Percentiles rank a stretch among this genome's conserved stretches.
Conservation (phyloP, 2,329 filamentous ascomycete species). For the Biscogniauxia sp. region DNA sequence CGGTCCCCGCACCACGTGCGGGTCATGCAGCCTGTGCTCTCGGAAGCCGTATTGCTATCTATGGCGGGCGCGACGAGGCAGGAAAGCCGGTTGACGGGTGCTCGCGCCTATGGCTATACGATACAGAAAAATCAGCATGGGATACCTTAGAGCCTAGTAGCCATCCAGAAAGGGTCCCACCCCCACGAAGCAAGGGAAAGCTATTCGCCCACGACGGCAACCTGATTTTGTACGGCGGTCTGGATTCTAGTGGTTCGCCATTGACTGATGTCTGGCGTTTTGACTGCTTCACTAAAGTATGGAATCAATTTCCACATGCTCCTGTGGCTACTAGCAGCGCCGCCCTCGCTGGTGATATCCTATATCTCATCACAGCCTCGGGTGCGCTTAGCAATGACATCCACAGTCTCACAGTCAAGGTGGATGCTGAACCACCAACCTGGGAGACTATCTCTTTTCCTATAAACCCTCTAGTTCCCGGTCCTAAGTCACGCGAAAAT, state of each 20-base stretch:
- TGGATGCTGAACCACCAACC: slow-evolving; percentile 30
- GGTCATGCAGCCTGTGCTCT: slow-evolving; percentile 37
- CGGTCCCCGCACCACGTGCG: slow-evolving; percentile 33
- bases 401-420: slow-evolving; percentile 35
- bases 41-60: slow-evolving; percentile 33
- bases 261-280: slow-evolving; percentile 50
- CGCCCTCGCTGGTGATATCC: slow-evolving; percentile 41
- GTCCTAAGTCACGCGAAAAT: slow-evolving; percentile 41
- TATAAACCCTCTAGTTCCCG: slow-evolving; percentile 37
- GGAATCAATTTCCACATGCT: slow-evolving; percentile 47
- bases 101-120: slow-evolving; percentile 38
- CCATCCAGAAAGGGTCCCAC: slow-evolving; percentile 32
- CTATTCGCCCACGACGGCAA: slow-evolving; percentile 43
- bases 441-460: slow-evolving; percentile 39
- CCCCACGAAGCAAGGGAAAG: slow-evolving; percentile 31
- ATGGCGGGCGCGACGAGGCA: slow-evolving; percentile 34
- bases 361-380: slow-evolving; percentile 46
- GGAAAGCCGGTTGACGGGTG: slow-evolving; percentile 32
- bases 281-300: slow-evolving; percentile 45
- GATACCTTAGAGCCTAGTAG: slow-evolving; percentile 29
- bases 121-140: slow-evolving; percentile 37
- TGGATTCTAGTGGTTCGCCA: slow-evolving; percentile 23
- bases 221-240: slow-evolving; percentile 50
- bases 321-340: slow-evolving; percentile 39
- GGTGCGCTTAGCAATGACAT: slow-evolving; percentile 34